These are phyloP conservation scores for Boletus edulis DNA, from an alignment of 768 basidiomycete species.

Conservation along the genomic window DNA sequence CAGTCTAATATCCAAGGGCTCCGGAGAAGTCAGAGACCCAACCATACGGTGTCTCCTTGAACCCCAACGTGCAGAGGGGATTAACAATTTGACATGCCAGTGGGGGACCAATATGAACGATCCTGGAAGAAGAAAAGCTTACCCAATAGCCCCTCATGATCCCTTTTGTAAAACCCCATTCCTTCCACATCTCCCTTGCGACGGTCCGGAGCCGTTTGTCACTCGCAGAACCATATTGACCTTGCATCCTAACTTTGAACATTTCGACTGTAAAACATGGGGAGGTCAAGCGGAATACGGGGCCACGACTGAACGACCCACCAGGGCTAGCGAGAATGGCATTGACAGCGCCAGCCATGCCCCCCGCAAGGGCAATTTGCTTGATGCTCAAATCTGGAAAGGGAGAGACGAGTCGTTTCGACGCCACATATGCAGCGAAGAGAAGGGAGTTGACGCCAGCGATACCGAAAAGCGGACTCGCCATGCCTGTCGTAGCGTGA, in stretches of 20 bases:
- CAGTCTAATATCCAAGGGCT: too few species aligned
- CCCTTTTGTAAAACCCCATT: slow-evolving; percentile 85
- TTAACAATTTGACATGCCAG: background rate
- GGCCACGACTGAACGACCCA: slow-evolving; percentile 25
- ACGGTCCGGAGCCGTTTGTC: slow-evolving; percentile 78
- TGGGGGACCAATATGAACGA: background rate
- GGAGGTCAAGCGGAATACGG: background rate
- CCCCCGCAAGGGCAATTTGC: slow-evolving; percentile 82
- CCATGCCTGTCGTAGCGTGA: slow-evolving; percentile 55
- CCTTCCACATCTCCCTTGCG: slow-evolving; percentile 76
- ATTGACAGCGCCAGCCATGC: slow-evolving; percentile 91
- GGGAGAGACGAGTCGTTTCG: slow-evolving; percentile 82
- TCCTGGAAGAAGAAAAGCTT: slow-evolving; percentile 12
- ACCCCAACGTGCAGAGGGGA: too few species aligned
- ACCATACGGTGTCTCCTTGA: too few species aligned
- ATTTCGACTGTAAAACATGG: slow-evolving; percentile 67
- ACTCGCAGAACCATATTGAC: slow-evolving; percentile 78
- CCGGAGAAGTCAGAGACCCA: too few species aligned
- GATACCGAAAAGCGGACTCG: slow-evolving; percentile 86
- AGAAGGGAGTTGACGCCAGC: slow-evolving; percentile 95
- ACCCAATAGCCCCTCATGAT: slow-evolving; percentile 99
- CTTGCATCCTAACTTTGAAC: slow-evolving; percentile 99
- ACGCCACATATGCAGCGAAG: slow-evolving; percentile 86
- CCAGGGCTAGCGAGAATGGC: slow-evolving; percentile 90
- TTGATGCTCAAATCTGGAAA: slow-evolving; percentile 79